A percentile compares a stretch with the other conserved stretches of the same genome.
Evolutionary conservation across 768 basidiomycete species (phyloP).

Genomic region (Sutorius australiensis): DNA sequence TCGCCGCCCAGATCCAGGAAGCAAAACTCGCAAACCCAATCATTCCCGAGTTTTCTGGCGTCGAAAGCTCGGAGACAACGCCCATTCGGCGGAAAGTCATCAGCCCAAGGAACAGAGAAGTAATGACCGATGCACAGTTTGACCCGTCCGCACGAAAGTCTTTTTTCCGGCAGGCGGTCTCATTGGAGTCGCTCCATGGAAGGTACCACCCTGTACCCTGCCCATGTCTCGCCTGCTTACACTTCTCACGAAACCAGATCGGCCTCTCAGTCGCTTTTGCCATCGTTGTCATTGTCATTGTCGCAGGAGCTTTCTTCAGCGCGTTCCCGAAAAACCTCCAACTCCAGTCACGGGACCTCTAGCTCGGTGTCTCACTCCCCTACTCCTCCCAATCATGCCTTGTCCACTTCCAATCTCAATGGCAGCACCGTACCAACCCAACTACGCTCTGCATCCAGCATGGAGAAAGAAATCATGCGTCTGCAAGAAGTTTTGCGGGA

Average conservation of each 20-base stretch:
- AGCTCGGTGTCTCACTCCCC: conserved; percentile 62
- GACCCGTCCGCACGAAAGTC: conserved; percentile 58
- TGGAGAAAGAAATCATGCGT: conserved; percentile 95
- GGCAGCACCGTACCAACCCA: conserved; percentile 30
- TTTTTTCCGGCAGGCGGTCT: conserved; percentile 89
- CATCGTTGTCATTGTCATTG: conserved; percentile 93
- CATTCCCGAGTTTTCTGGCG: conserved; percentile 38
- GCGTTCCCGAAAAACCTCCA: conserved; percentile 80
- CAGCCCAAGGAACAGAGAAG: conserved; percentile 47
- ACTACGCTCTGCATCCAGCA: conserved; percentile 77
- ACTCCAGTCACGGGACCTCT: conserved; percentile 72
- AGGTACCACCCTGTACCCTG: conserved; percentile 45
- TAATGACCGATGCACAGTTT: conserved; percentile 39
- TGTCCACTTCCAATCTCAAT: conserved; percentile 46
- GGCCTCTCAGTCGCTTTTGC: conserved; percentile 89
- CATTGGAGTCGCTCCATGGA: conserved; percentile 83
- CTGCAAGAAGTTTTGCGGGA: conserved; percentile 89
- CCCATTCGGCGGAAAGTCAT: conserved; percentile 52
- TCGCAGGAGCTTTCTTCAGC: conserved; percentile 95
- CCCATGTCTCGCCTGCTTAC: conserved; percentile 8
- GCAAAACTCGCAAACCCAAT: conserved; percentile 60
- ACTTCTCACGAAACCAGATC: conserved; percentile 48
- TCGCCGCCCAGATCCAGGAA: conserved; percentile 88
- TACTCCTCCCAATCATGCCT: conserved; percentile 53
- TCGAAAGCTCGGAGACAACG: conserved; percentile 43